Evolutionary conservation across 2,329 filamentous ascomycete genomes (phyloP).

Genomic region (Colletotrichum plurivorum): DNA sequence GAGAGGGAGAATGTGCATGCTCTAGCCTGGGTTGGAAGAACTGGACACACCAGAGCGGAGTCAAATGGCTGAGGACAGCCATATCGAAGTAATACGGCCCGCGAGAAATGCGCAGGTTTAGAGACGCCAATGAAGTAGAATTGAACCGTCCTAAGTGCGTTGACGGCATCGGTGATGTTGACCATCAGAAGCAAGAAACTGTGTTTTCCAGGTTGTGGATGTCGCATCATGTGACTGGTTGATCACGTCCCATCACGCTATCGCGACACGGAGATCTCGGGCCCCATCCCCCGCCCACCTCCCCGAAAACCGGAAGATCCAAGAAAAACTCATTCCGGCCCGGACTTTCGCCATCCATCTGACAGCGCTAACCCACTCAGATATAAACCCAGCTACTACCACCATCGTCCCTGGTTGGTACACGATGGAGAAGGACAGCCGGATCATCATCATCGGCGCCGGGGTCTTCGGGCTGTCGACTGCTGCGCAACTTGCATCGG

Average conservation of each 20-base stretch:
- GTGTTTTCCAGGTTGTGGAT: too few relatives aligned
- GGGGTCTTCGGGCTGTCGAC: conserved; percentile 49
- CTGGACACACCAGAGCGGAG: neutral
- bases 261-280: neutral
- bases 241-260: neutral
- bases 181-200: too few relatives aligned
- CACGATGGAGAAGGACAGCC: conserved; percentile 10
- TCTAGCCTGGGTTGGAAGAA: conserved; percentile 6
- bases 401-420: neutral
- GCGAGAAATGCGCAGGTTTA: too few relatives aligned
- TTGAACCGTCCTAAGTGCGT: too few relatives aligned
- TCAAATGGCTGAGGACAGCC: too few relatives aligned
- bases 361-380: too few relatives aligned
- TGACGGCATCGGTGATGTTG: too few relatives aligned
- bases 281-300: neutral
- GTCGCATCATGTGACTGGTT: too few relatives aligned
- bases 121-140: too few relatives aligned
- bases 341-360: too few relatives aligned
- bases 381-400: neutral
- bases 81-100: too few relatives aligned
- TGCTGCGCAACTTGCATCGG: conserved; percentile 44
- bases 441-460: conserved; percentile 47
- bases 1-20: neutral
- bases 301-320: neutral
- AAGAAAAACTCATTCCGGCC: neutral